phyloP scores from a whole-genome alignment of 2,329 filamentous ascomycete genomes.

The Epichloe hybrida region DNA sequence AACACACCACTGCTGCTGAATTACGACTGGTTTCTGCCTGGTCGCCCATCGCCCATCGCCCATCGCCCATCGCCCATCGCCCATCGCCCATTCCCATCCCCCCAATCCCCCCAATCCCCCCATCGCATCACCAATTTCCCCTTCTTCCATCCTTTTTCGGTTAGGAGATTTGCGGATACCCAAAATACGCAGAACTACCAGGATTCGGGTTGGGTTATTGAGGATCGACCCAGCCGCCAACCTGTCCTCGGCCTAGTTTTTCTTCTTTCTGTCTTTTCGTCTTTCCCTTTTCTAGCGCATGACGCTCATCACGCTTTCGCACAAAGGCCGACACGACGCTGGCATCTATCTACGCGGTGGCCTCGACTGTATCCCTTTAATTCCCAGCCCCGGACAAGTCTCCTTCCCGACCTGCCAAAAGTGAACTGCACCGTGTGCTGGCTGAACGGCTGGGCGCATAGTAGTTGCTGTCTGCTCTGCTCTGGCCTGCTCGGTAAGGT shows the following conservation, averaged over 20 bases:
- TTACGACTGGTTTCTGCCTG: neutral
- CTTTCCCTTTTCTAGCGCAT: neutral
- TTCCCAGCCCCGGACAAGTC: neutral
- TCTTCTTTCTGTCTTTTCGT: neutral
- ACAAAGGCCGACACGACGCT: neutral
- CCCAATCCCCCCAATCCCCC: neutral
- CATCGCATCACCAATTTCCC: slow-evolving; percentile 3
- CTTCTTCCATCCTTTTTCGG: neutral
- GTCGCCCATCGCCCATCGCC: neutral
- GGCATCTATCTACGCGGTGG: neutral
- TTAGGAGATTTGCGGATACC: slow-evolving; percentile 2
- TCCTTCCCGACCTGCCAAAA: neutral
- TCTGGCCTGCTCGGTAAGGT: neutral
- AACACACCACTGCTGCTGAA: neutral
- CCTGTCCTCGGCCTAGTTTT: neutral
- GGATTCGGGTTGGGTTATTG: neutral
- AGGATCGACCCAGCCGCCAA: neutral
- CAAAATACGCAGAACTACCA: neutral
- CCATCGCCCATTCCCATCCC: neutral
- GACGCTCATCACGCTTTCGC: neutral
- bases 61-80: too few relatives aligned
- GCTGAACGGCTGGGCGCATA: neutral
- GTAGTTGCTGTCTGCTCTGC: neutral
- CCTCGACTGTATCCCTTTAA: neutral
- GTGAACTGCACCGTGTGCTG: neutral